Conservation (phyloP, 192 early-diverging fungal species). For the Coemansia sp. region DNA sequence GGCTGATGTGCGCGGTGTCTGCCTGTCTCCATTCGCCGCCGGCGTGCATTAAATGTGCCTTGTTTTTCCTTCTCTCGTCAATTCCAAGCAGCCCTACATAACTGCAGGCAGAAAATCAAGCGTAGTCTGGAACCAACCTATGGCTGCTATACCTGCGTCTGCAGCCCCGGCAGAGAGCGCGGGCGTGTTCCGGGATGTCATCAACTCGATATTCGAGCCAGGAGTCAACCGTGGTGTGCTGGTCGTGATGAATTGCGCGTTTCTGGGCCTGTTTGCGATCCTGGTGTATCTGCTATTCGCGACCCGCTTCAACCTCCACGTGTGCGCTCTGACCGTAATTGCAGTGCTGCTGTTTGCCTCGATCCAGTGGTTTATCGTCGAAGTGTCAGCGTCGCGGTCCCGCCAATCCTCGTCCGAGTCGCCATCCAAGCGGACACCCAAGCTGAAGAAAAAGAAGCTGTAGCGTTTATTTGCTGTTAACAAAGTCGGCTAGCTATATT, state of each 20-base stretch:
- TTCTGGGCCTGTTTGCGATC: constrained; percentile 39
- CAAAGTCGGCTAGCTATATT: background rate
- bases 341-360: constrained; percentile 32
- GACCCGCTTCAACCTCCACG: constrained; percentile 46
- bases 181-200: constrained; percentile 44
- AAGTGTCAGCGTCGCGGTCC: background rate
- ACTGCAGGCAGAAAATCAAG: constrained; percentile 1
- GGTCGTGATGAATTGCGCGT: constrained; percentile 47
- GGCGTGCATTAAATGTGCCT: no score
- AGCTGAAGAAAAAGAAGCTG: constrained; percentile 34
- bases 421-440: background rate
- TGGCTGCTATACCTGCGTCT: background rate
- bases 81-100: background rate
- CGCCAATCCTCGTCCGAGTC: constrained; percentile 3
- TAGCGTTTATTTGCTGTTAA: background rate
- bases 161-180: constrained; percentile 8
- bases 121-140: background rate
- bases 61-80: background rate
- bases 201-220: constrained; percentile 52
- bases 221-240: constrained; percentile 52
- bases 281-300: constrained; percentile 37
- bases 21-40: no score
- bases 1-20: no score
- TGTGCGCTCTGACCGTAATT: constrained; percentile 37
- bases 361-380: constrained; percentile 46